Conservation (phyloP, 129 eudicot species). For the Apium graveolens region DNA sequence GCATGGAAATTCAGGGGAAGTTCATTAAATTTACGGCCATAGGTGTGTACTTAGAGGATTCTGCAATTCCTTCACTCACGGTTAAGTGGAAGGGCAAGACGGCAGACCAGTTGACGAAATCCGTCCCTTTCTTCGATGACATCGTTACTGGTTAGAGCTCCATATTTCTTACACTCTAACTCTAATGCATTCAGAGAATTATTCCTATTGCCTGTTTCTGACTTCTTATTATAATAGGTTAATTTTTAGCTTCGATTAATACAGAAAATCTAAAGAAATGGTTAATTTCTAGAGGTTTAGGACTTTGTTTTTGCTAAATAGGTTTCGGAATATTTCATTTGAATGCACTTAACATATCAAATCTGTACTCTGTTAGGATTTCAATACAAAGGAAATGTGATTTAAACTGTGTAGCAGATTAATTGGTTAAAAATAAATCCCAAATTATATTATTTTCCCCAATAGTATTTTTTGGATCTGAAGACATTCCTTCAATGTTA, state of each 20-base stretch:
- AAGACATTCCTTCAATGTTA: not conserved
- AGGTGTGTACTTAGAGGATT: conserved; percentile 65
- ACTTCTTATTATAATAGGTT: too few relatives aligned
- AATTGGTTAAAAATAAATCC: not conserved
- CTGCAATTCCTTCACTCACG: conserved; percentile 56
- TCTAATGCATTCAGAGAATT: too few relatives aligned
- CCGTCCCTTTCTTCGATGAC: conserved; percentile 58
- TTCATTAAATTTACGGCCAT: conserved; percentile 68
- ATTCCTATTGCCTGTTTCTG: too few relatives aligned
- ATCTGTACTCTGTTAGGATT: too few relatives aligned
- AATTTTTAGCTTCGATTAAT: too few relatives aligned
- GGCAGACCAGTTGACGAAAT: conserved; percentile 45
- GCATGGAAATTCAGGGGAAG: conserved; percentile 59
- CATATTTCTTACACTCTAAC: too few relatives aligned
- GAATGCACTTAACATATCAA: too few relatives aligned
- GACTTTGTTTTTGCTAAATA: too few relatives aligned
- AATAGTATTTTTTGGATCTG: too few relatives aligned
- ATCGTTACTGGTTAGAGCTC: conserved; percentile 48
- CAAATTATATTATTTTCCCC: not conserved
- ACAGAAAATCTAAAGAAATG: too few relatives aligned
- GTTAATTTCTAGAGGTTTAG: too few relatives aligned
- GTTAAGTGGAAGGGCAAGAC: conserved; percentile 83
- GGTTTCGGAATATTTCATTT: too few relatives aligned
- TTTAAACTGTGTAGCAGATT: not conserved
- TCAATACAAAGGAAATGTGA: not conserved